A percentile compares a stretch with the other conserved stretches of the same genome.
Evolutionary conservation across 2,329 filamentous ascomycete species (phyloP).

Genomic region (Aspergillus neotritici): DNA sequence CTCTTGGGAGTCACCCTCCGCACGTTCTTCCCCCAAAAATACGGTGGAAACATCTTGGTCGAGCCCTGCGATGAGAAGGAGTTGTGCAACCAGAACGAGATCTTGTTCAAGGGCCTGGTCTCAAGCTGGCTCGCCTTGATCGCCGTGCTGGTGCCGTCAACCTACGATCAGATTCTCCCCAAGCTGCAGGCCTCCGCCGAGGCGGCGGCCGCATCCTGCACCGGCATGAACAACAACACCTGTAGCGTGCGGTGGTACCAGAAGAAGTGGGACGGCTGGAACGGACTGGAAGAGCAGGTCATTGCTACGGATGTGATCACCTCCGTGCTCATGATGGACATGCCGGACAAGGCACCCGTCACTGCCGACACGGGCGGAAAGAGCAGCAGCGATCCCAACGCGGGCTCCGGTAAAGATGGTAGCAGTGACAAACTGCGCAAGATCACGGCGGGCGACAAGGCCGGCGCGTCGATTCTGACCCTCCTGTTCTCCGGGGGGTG

Average conservation of each 20-base stretch:
- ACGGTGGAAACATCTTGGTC: constrained; percentile 57
- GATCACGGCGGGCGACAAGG: constrained; percentile 31
- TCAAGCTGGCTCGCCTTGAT: constrained; percentile 60
- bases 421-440: constrained; percentile 7
- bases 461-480: constrained; percentile 37
- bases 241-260: constrained; percentile 62
- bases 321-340: constrained; percentile 51
- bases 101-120: constrained; percentile 66
- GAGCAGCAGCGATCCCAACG: constrained; percentile 34
- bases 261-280: constrained; percentile 50
- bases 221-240: constrained; percentile 51
- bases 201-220: constrained; percentile 59
- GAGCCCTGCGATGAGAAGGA: constrained; percentile 57
- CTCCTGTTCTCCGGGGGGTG: constrained; percentile 24
- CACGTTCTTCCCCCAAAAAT: constrained; percentile 49
- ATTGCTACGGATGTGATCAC: constrained; percentile 60
- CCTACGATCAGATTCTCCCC: constrained; percentile 50
- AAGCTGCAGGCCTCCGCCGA: constrained; percentile 54
- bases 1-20: constrained; percentile 46
- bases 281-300: constrained; percentile 65
- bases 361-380: constrained; percentile 51
- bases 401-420: constrained; percentile 19
- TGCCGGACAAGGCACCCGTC: constrained; percentile 39
- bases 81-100: constrained; percentile 65
- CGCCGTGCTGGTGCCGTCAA: constrained; percentile 58